These are phyloP conservation scores for Populus tomentosa DNA, from an alignment of 441 rosid species.

Conservation along the genomic window DNA sequence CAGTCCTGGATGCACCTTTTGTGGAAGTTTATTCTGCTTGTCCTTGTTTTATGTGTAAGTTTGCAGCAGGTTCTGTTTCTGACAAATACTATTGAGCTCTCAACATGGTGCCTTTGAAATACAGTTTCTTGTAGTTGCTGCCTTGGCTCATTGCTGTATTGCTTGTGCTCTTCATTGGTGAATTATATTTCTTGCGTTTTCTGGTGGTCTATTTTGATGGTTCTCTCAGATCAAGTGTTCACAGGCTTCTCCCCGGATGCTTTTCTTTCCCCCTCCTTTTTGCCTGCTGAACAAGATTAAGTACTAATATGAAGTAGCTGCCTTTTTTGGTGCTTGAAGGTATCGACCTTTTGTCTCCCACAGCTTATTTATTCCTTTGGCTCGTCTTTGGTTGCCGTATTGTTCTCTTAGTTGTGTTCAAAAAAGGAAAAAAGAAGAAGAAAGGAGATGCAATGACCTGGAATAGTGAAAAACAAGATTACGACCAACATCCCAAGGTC, in stretches of 20 bases:
- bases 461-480: not conserved
- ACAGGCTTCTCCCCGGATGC: not conserved
- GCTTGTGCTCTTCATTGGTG: not conserved
- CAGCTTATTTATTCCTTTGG: not conserved
- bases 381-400: not conserved
- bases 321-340: not conserved
- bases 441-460: not conserved
- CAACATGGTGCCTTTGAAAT: not conserved
- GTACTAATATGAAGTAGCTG: not conserved
- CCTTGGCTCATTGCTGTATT: not conserved
- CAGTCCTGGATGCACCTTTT: not conserved
- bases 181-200: not conserved
- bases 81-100: not conserved
- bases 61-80: not conserved
- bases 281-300: not conserved
- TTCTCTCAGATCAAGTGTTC: not conserved
- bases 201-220: not conserved
- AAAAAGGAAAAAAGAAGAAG: too few relatives aligned
- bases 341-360: not conserved
- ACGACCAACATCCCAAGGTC: not conserved
- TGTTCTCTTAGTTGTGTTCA: not conserved
- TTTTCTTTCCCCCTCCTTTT: not conserved
- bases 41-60: not conserved
- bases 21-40: not conserved
- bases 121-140: not conserved